A percentile compares a stretch with the other conserved stretches of the same genome.
Evolutionary conservation across 495 filamentous ascomycete genomes (phyloP).

Genomic region (Melanomma pulvis-pyrius): DNA sequence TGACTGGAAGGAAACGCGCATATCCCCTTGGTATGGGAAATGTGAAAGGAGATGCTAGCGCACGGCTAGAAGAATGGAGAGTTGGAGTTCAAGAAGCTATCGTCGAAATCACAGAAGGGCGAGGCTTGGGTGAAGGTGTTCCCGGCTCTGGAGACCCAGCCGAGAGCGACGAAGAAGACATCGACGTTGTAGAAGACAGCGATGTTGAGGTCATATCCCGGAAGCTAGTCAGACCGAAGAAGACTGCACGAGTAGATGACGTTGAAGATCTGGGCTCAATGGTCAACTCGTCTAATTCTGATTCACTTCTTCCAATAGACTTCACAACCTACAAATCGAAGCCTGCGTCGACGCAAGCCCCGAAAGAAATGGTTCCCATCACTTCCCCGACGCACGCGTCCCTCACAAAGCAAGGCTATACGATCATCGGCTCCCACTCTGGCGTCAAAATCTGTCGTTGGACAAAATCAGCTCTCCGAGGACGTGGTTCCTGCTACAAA

Average conservation of each 20-base stretch:
- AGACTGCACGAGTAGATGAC: slow-evolving; percentile 62
- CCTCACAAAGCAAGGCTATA: slow-evolving; percentile 94
- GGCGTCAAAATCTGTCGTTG: slow-evolving; percentile 98
- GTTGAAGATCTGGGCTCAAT: slow-evolving; percentile 80
- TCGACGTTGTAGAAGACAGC: slow-evolving; percentile 60
- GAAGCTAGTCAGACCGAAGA: slow-evolving; percentile 47
- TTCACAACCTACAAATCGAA: slow-evolving; percentile 68
- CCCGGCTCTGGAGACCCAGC: slow-evolving; percentile 77
- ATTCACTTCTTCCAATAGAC: slow-evolving; percentile 71
- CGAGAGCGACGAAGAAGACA: slow-evolving; percentile 79
- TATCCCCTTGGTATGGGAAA: slow-evolving; percentile 89
- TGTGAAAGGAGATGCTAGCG: slow-evolving; percentile 69
- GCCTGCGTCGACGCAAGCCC: slow-evolving; percentile 49
- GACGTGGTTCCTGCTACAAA: slow-evolving; percentile 95
- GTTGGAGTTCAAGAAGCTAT: slow-evolving; percentile 73
- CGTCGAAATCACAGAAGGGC: slow-evolving; percentile 61
- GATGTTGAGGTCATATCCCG: slow-evolving; percentile 55
- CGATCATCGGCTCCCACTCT: slow-evolving; percentile 91
- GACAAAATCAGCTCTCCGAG: slow-evolving; percentile 97
- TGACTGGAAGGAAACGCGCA: slow-evolving; percentile 77
- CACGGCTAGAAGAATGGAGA: slow-evolving; percentile 74
- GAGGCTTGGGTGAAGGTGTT: slow-evolving; percentile 76
- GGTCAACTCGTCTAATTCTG: slow-evolving; percentile 52
- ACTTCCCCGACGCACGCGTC: slow-evolving; percentile 83
- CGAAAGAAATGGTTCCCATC: slow-evolving; percentile 92